A percentile compares a stretch with the other conserved stretches of the same genome.
phyloP scores from a whole-genome alignment of 1,284 basidiomycete species.

The Volvariella volvacea region DNA sequence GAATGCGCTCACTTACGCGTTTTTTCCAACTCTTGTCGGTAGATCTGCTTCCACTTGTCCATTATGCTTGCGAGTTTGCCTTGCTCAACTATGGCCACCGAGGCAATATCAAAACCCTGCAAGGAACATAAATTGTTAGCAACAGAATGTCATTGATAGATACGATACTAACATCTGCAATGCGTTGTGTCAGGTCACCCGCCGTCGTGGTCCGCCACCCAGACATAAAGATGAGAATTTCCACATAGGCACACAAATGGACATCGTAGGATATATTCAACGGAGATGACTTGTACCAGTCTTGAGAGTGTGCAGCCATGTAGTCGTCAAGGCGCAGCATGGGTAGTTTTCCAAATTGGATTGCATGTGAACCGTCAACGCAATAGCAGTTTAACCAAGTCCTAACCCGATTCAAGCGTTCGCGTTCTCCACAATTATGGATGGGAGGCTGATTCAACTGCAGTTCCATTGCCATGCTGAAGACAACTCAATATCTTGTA shows the following conservation, averaged over 20 bases:
- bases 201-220: constrained; percentile 31
- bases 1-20: constrained; percentile 24
- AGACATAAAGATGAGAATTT: constrained; percentile 41
- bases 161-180: constrained; percentile 15
- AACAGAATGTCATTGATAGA: constrained; percentile 1
- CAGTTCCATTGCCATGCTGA: constrained; percentile 46
- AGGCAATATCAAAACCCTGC: constrained; percentile 27
- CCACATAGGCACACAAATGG: constrained; percentile 47
- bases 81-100: constrained; percentile 27
- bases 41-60: constrained; percentile 29
- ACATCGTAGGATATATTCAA: constrained; percentile 43
- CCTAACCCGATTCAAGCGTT: constrained; percentile 45
- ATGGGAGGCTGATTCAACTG: constrained; percentile 40
- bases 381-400: constrained; percentile 67
- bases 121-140: constrained; percentile 2
- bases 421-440: constrained; percentile 27
- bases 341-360: constrained; percentile 61
- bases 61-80: constrained; percentile 26
- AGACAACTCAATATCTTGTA: neutral
- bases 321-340: constrained; percentile 55
- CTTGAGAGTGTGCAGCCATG: constrained; percentile 42
- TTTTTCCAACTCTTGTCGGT: constrained; percentile 28
- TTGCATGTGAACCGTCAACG: constrained; percentile 55
- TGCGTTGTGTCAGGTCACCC: constrained; percentile 15
- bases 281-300: constrained; percentile 44